Evolutionary conservation across 352 stramenopile species (phyloP), one percentile per base, ranked within the genome.

Genomic region (Phytopythium litorale): DNA sequence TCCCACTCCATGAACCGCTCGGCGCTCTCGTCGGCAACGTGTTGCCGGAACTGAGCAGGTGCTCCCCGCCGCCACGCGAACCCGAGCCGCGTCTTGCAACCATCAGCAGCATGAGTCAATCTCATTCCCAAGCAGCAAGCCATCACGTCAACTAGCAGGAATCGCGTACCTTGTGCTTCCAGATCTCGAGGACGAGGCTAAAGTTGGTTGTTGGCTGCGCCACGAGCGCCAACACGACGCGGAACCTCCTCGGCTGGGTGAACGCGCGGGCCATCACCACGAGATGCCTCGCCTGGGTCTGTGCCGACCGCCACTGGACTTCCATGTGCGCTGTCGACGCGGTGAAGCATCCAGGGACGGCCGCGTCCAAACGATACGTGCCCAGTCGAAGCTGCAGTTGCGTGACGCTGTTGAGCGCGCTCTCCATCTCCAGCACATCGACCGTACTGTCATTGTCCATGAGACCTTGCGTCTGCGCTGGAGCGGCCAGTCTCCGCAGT

Each of bases 141-240:
- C 4, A 19, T 23, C 23, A 40, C 19, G 3, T 25, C 18, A 28
- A 19, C 4, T 51, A 18, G 40, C 25, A 13, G 11, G 33, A 43
- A 32, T 32, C 28, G 3, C 58, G 37, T 48, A 81, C 75, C 61
- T 73, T 62, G n/a, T 73, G 43, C 46, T 81, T 72, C 56, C 69
- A 66, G 12, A 80, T 56, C 11, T 87, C 76, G 5, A 91, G 7
- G 32, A 86, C 78, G 35, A 70, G 50, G 51, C 87, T 68, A 56
- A 91, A 40, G 38, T 49, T 80, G 9, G 38, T 68, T 7, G 66
- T 37, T 1, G 58, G 33, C 13, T 40, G 67, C 38, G 74, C 73
- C 4, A 87, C 58, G 25, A 70, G 81, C 33, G 76, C 81, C 42
- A 89, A 75, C n/a, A 88, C 52, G n/a, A 87, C 33, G 21, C 77